These are phyloP conservation scores for Fusarium vanettenii DNA, from an alignment of 2,329 filamentous ascomycete genomes.

Conservation along the genomic window DNA sequence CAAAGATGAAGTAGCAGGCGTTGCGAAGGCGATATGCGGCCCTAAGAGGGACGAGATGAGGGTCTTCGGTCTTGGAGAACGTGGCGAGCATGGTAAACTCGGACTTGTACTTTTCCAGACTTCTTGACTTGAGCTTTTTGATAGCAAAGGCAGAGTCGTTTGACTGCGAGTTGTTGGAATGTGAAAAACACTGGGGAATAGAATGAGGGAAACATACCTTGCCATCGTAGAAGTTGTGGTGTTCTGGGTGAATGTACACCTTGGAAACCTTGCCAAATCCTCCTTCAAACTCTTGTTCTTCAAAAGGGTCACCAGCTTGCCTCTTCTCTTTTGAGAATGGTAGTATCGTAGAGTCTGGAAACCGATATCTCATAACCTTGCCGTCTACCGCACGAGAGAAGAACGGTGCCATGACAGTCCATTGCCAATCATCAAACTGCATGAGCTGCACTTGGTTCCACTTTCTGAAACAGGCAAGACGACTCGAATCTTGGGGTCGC, in stretches of 20 bases:
- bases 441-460: background rate
- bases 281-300: background rate
- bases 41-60: background rate
- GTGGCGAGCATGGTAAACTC: conserved; percentile 5
- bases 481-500: background rate
- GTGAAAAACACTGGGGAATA: background rate
- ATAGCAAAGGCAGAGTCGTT: background rate
- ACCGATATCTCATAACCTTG: background rate
- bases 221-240: background rate
- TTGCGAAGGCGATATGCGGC: background rate
- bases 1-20: conserved; percentile 10
- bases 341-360: background rate
- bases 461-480: background rate
- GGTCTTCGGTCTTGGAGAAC: background rate
- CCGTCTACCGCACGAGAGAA: conserved; percentile 3
- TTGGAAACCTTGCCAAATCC: conserved; percentile 11
- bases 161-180: background rate
- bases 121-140: conserved; percentile 3
- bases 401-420: conserved; percentile 6
- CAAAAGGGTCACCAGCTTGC: background rate
- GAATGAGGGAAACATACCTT: background rate
- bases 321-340: background rate
- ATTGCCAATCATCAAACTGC: conserved; percentile 10
- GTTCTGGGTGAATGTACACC: background rate
- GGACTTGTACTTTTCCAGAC: background rate